Evolutionary conservation across 2,329 filamentous ascomycete genomes (phyloP).

Genomic region (Paraphoma sp.): DNA sequence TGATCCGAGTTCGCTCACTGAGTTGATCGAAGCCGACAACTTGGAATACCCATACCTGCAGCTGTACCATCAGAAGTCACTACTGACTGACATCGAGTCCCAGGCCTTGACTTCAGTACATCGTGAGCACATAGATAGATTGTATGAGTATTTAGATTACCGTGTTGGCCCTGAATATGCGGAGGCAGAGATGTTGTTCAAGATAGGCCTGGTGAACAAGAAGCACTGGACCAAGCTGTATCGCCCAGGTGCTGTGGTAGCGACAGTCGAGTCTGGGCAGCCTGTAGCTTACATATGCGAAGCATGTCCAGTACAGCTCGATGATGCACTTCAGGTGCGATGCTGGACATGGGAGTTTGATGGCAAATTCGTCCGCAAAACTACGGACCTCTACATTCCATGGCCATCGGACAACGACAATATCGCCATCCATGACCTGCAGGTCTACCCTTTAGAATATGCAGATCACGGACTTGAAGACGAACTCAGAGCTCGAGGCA

Average conservation of each 20-base stretch:
- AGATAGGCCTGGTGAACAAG: not conserved
- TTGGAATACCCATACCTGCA: conserved; percentile 1
- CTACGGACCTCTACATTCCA: not conserved
- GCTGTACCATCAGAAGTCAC: not conserved
- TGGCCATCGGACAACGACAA: conserved; percentile 5
- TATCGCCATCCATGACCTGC: not conserved
- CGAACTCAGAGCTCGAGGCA: not conserved
- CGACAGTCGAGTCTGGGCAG: not conserved
- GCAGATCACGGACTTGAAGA: conserved; percentile 1
- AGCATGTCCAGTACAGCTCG: not conserved
- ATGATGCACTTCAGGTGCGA: not conserved
- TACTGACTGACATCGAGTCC: not conserved
- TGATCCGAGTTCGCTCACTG: too few species aligned
- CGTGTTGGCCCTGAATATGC: conserved; percentile 1
- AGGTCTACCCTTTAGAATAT: conserved; percentile 2
- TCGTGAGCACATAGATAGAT: not conserved
- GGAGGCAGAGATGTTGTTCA: conserved; percentile 7
- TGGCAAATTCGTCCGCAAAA: conserved; percentile 5
- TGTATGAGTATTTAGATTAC: not conserved
- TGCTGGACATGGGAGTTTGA: conserved; percentile 12
- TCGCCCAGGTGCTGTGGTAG: not conserved
- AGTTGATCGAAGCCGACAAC: not conserved
- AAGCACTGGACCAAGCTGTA: conserved; percentile 9
- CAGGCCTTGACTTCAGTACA: too few species aligned
- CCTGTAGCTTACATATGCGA: conserved; percentile 2